Evolutionary conservation across 108 stramenopile genomes (phyloP).

Genomic region (Halocafeteria seosinensis): DNA sequence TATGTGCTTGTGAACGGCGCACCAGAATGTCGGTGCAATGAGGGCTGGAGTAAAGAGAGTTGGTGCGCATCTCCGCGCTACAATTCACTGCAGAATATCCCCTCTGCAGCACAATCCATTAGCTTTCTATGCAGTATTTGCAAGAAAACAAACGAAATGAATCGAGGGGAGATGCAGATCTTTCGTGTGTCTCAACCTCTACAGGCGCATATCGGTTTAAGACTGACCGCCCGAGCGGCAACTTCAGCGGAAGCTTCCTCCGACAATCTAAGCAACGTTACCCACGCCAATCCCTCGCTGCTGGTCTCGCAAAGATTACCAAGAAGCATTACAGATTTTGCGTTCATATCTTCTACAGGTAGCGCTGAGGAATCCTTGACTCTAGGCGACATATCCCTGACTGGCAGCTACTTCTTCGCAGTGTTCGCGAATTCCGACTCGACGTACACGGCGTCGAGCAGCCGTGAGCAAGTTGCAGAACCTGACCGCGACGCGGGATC

Average conservation of each 20-base stretch:
- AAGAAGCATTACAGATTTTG: background rate
- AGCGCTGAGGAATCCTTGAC: background rate
- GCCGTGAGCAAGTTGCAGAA: background rate
- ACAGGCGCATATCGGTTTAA: background rate
- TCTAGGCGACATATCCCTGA: background rate
- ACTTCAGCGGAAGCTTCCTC: background rate
- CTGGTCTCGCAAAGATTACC: background rate
- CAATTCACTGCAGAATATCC: background rate
- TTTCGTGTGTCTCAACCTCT: background rate
- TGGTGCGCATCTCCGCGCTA: background rate
- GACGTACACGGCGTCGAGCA: background rate
- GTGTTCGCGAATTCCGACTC: background rate
- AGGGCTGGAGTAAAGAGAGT: background rate
- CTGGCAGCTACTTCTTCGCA: background rate
- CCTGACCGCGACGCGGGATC: background rate
- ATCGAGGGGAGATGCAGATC: background rate
- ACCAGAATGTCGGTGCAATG: background rate
- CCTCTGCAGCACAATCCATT: background rate
- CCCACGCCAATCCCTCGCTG: background rate
- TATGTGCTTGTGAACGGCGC: background rate
- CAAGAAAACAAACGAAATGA: background rate
- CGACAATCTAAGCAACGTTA: background rate
- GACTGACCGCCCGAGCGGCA: background rate
- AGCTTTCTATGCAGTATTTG: background rate
- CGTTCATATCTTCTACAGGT: background rate